These are phyloP conservation scores for Fusarium sp. DNA, from an alignment of 2,329 filamentous ascomycete genomes.

Conservation along the genomic window DNA sequence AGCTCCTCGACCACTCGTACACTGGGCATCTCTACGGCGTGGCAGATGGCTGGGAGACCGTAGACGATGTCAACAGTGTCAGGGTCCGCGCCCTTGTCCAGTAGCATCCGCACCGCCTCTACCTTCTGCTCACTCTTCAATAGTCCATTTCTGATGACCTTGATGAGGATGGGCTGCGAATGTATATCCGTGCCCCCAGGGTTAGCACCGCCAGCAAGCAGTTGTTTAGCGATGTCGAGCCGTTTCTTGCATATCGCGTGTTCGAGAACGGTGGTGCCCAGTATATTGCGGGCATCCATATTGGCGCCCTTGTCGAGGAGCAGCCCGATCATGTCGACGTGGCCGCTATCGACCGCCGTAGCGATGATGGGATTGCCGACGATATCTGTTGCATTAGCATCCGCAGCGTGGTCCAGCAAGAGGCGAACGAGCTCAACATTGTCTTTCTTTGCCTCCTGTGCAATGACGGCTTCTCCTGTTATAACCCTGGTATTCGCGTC, in stretches of 20 bases:
- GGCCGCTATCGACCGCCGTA: conserved; percentile 1
- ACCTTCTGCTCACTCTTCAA: too few species aligned
- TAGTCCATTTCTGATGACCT: too few species aligned
- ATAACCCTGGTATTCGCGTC: conserved; percentile 5
- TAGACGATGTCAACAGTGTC: neutral
- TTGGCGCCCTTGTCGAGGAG: conserved; percentile 35
- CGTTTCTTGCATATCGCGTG: neutral
- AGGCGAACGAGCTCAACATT: neutral
- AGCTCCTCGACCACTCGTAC: neutral
- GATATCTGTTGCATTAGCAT: neutral
- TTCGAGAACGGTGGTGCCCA: neutral
- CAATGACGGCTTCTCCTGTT: conserved; percentile 1
- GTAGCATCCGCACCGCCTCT: neutral
- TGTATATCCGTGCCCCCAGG: neutral
- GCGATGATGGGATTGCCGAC: conserved; percentile 1
- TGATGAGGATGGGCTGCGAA: neutral
- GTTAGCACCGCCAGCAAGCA: neutral
- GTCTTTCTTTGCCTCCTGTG: conserved; percentile 8
- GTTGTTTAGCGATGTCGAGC: neutral
- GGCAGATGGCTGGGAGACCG: neutral
- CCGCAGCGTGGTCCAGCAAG: neutral
- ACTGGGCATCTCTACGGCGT: neutral
- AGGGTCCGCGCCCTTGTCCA: neutral
- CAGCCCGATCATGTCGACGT: conserved; percentile 22
- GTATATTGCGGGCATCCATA: neutral